Conservation (phyloP, 1,284 basidiomycete genomes). For the Moesziomyces sp. region DNA sequence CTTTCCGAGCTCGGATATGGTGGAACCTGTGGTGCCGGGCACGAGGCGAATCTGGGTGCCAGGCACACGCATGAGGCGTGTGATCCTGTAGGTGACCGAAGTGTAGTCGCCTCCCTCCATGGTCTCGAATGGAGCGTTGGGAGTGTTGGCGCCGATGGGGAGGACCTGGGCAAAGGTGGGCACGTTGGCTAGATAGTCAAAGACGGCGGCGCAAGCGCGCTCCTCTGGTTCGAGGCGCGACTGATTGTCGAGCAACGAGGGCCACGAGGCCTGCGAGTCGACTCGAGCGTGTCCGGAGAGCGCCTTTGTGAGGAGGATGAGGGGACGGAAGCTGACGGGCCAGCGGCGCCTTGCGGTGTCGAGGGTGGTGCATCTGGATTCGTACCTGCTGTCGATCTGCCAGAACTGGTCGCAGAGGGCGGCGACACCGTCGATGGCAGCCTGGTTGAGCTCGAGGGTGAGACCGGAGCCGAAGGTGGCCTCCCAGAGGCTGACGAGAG, state of each 20-base stretch:
- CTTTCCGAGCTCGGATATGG: slow-evolving; percentile 76
- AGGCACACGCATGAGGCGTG: slow-evolving; percentile 77
- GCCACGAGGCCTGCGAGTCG: slow-evolving; percentile 42
- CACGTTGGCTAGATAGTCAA: slow-evolving; percentile 79
- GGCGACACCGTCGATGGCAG: slow-evolving; percentile 73
- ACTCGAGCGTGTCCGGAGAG: slow-evolving; percentile 73
- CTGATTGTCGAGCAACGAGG: slow-evolving; percentile 28
- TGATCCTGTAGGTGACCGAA: slow-evolving; percentile 76
- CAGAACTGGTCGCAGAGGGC: slow-evolving; percentile 81
- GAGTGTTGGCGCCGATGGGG: slow-evolving; percentile 71
- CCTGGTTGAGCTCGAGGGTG: slow-evolving; percentile 36
- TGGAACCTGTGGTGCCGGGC: slow-evolving; percentile 75
- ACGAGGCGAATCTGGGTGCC: slow-evolving; percentile 77
- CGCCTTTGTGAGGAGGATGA: slow-evolving; percentile 79
- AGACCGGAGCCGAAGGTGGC: slow-evolving; percentile 75
- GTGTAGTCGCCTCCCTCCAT: slow-evolving; percentile 73
- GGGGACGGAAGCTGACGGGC: slow-evolving; percentile 79
- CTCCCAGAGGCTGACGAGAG: slow-evolving; percentile 80
- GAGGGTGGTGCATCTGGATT: slow-evolving; percentile 74
- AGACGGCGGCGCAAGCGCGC: slow-evolving; percentile 75
- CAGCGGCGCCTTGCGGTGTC: slow-evolving; percentile 82
- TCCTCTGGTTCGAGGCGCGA: slow-evolving; percentile 34
- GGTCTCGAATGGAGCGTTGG: slow-evolving; percentile 77
- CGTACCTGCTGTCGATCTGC: slow-evolving; percentile 76
- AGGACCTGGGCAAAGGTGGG: slow-evolving; percentile 80